Conservation (phyloP, 805 yeast species). For the Hanseniaspora guilliermondii region DNA sequence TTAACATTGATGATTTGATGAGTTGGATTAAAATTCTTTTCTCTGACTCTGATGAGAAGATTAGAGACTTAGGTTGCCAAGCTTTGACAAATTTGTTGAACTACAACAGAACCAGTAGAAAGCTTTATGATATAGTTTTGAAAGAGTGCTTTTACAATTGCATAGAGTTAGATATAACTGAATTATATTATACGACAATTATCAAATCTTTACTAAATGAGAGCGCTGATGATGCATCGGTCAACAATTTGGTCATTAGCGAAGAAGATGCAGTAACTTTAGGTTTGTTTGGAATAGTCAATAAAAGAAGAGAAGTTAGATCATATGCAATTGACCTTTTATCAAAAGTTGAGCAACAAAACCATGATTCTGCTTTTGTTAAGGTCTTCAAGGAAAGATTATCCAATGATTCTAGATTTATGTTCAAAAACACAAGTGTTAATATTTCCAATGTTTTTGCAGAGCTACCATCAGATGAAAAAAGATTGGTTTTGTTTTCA, state of each 20-base stretch:
- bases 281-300: constrained; percentile 68
- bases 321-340: constrained; percentile 61
- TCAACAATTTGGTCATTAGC: constrained; percentile 33
- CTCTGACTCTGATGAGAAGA: constrained; percentile 41
- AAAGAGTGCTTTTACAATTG: constrained; percentile 58
- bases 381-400: constrained; percentile 56
- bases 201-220: constrained; percentile 49
- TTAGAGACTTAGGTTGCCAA: constrained; percentile 49
- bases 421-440: constrained; percentile 75
- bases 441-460: constrained; percentile 70
- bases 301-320: constrained; percentile 55
- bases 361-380: constrained; percentile 42
- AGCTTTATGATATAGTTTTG: constrained; percentile 45
- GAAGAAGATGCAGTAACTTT: constrained; percentile 62
- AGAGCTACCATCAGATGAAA: constrained; percentile 42
- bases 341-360: constrained; percentile 47
- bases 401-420: constrained; percentile 63
- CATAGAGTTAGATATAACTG: constrained; percentile 39
- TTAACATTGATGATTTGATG: constrained; percentile 56
- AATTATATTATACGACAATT: constrained; percentile 58
- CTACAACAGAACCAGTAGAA: constrained; percentile 44
- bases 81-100: constrained; percentile 60
- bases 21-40: constrained; percentile 74
- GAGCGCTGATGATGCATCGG: constrained; percentile 17
- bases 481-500: constrained; percentile 52